Base-by-base conservation (phyloP, 2,329 filamentous ascomycete genomes). In the Calonectria pteridis region DNA sequence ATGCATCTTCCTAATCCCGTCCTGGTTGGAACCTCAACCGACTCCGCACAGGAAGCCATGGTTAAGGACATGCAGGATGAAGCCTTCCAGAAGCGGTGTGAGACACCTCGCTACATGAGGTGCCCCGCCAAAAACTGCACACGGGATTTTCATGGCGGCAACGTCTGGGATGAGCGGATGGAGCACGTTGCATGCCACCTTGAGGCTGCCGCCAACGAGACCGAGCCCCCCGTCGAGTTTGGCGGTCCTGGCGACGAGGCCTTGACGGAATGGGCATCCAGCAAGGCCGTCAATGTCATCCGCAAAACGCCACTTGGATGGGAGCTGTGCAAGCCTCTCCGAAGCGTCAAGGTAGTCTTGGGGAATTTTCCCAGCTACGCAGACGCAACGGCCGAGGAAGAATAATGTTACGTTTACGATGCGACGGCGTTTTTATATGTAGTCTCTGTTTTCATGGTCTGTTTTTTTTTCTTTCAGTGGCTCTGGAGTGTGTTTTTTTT, bases 131-230 rank as follows among this genome's bases (percentile, higher is more conserved):
- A 81, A 0, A 90, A 90, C 74, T 98, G 96, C 83, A 80, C 76
- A 1, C 66, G 71, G 16, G 82, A 83, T 1, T 98, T 97, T 80
- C 82, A 86, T 7, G 94, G 93, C 0, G 74, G 82, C 0, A 89
- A 87, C 6, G 91, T 91, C 13, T 98, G 95, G 95, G 94, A 97
- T 73, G 89, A 93, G 72, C 89, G 94, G 28, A 95, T 98, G 92
- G 96, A 98, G 83, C 96, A 98, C 84, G 91, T 98, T 3, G 95
- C 94, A 0, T 89, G 91, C 71, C 96, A 98, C 82, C 88, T 96
- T 55, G 95, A 97, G 58, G 75, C 69, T 55, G 86, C 84, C 0
- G 86, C 80, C 26, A 74, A 73, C 7, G 76, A 76, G 7, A 67
- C 79, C 35, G 81, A 82, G 73, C 72, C 76, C 0, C 68, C 69